Conservation (phyloP, 768 basidiomycete genomes). For the Russula emetica region DNA sequence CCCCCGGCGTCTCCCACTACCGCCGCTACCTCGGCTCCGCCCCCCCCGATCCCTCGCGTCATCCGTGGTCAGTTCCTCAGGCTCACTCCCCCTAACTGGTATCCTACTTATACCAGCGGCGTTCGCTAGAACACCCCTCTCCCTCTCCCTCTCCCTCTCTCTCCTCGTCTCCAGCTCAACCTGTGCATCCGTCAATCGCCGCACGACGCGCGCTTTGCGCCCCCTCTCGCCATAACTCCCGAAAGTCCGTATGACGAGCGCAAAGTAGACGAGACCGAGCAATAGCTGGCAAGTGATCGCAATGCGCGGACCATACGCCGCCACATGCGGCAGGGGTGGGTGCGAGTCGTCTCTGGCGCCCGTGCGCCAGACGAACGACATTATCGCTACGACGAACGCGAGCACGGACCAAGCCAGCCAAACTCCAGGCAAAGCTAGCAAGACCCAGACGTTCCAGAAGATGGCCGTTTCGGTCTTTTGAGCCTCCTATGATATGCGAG, state of each 20-base stretch:
- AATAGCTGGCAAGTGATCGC: conserved; percentile 50
- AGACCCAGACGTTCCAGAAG: conserved; percentile 65
- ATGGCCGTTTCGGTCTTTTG: conserved; percentile 45
- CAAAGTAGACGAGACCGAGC: conserved; percentile 59
- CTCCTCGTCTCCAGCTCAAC: conserved; percentile 26
- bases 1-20: neutral
- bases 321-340: conserved; percentile 36
- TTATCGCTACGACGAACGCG: conserved; percentile 56
- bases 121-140: neutral
- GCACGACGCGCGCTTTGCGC: conserved; percentile 17
- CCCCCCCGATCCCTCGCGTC: neutral
- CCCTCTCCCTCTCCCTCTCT: neutral
- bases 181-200: conserved; percentile 24
- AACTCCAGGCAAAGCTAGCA: conserved; percentile 61
- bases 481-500: conserved; percentile 47
- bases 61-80: neutral
- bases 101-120: neutral
- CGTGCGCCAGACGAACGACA: conserved; percentile 63
- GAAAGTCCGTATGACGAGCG: conserved; percentile 58
- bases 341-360: conserved; percentile 45
- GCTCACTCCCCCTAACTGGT: neutral
- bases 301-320: conserved; percentile 51
- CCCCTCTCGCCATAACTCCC: conserved; percentile 48
- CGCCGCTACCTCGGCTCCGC: neutral
- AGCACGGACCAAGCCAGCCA: conserved; percentile 78